phyloP scores from a whole-genome alignment of 2,329 filamentous ascomycete species.

The Elsinoe fawcettii region DNA sequence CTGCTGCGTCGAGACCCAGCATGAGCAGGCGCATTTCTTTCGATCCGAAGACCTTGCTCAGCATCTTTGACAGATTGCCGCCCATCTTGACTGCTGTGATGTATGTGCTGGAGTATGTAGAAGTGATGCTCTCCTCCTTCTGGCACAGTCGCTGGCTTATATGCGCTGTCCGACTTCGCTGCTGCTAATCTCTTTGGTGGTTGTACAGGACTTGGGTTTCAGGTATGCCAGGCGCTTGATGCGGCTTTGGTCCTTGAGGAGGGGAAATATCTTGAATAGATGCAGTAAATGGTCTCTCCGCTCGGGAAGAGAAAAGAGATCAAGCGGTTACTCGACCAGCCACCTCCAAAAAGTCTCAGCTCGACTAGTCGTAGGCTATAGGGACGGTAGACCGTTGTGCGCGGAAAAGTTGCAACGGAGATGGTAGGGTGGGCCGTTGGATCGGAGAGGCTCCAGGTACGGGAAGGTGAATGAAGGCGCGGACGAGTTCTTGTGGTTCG shows the following conservation, averaged over 20 bases:
- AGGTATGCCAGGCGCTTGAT: slow-evolving; percentile 8
- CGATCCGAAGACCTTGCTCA: slow-evolving; percentile 98
- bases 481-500: background rate
- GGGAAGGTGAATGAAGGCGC: background rate
- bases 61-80: slow-evolving; percentile 82
- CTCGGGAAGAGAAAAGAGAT: background rate
- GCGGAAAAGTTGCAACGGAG: slow-evolving; percentile 12
- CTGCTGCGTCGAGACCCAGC: slow-evolving; percentile 92
- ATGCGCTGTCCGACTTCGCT: background rate
- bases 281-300: background rate
- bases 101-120: background rate
- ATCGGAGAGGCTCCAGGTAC: slow-evolving; percentile 11
- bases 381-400: slow-evolving; percentile 15
- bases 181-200: background rate
- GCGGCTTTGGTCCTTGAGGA: slow-evolving; percentile 6
- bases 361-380: slow-evolving; percentile 16
- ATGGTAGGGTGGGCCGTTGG: slow-evolving; percentile 11
- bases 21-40: slow-evolving; percentile 98
- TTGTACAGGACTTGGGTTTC: slow-evolving; percentile 4
- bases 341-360: slow-evolving; percentile 9
- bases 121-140: background rate
- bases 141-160: background rate
- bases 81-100: slow-evolving; percentile 59
- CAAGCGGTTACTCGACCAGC: slow-evolving; percentile 2
- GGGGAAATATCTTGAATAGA: background rate